These are phyloP conservation scores for Protomyces inouyei DNA, from an alignment of 1,139 yeast genomes.

Conservation along the genomic window DNA sequence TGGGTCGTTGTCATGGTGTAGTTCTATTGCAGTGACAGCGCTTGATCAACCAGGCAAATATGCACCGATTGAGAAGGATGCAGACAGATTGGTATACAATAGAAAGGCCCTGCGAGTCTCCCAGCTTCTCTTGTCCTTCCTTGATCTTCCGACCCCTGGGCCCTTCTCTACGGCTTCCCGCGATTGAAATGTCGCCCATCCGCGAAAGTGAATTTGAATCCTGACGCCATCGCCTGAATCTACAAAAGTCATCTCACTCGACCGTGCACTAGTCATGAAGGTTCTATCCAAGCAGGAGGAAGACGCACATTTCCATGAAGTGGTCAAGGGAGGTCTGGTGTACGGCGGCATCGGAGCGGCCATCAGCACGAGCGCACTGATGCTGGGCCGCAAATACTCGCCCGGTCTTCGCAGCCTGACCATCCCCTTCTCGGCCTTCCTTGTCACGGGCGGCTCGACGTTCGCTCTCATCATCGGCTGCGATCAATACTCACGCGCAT, in stretches of 20 bases:
- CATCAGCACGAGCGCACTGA: neutral
- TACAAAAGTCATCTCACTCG: neutral
- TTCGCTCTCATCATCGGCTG: constrained; percentile 25
- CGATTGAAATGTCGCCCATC: too few species aligned
- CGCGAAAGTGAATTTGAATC: too few species aligned
- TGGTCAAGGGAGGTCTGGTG: constrained; percentile 14
- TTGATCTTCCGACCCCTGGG: too few species aligned
- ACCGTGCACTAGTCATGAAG: constrained; percentile 6
- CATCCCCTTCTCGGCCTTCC: constrained; percentile 22
- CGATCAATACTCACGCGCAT: constrained; percentile 23
- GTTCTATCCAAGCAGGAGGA: constrained; percentile 19
- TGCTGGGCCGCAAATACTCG: constrained; percentile 18
- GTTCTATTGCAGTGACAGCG: too few species aligned
- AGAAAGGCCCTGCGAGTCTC: too few species aligned
- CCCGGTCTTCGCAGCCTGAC: constrained; percentile 15
- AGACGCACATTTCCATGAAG: constrained; percentile 18
- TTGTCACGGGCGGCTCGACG: constrained; percentile 15
- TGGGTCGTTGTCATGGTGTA: too few species aligned
- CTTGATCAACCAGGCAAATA: too few species aligned
- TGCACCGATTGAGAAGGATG: too few species aligned
- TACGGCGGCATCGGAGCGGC: constrained; percentile 8
- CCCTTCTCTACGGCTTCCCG: too few species aligned
- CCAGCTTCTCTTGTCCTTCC: too few species aligned
- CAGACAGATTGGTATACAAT: too few species aligned
- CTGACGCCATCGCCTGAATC: neutral